phyloP scores from a whole-genome alignment of 148 eudicot genomes.

The Camellia japonica region DNA sequence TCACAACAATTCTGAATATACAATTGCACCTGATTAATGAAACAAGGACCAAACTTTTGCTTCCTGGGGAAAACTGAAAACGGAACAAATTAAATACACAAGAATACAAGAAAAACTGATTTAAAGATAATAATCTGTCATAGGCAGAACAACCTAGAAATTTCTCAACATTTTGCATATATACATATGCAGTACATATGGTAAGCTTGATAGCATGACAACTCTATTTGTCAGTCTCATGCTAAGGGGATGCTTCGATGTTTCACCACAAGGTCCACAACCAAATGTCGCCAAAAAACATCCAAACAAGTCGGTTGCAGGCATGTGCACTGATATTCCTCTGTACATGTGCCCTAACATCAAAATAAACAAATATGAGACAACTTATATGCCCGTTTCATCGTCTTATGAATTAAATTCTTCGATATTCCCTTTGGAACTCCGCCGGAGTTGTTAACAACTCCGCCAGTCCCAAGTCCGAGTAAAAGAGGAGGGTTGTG shows the following conservation, averaged over 20 bases:
- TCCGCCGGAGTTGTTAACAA: too few species aligned
- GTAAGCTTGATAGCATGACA: background rate
- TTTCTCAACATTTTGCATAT: background rate
- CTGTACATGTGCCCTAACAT: conserved; percentile 10
- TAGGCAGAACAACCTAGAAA: background rate
- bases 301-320: background rate
- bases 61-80: background rate
- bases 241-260: background rate
- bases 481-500: too few species aligned
- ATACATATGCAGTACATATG: background rate
- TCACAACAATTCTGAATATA: background rate
- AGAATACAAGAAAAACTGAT: background rate
- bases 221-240: background rate
- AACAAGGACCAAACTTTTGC: background rate
- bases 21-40: background rate
- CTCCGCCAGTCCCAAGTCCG: too few species aligned
- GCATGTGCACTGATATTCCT: background rate
- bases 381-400: background rate
- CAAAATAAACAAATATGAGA: background rate
- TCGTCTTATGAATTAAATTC: too few species aligned
- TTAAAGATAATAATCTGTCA: background rate
- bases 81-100: background rate
- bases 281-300: conserved; percentile 3
- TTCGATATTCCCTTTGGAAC: too few species aligned
- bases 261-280: background rate